Conservation (phyloP, 2,329 filamentous ascomycete genomes). For the Biscogniauxia mediterranea region DNA sequence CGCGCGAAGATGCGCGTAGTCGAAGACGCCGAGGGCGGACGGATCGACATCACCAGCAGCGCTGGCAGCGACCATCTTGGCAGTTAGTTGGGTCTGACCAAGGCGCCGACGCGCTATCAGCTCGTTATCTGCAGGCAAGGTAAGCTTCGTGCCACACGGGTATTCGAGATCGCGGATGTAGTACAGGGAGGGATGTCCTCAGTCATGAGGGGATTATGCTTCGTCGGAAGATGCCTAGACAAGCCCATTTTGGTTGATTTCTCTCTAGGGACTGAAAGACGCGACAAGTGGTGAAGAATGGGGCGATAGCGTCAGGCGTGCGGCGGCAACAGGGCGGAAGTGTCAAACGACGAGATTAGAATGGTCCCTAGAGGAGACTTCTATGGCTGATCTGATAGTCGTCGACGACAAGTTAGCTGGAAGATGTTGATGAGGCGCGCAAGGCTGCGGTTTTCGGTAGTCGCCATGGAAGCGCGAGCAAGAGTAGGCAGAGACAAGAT, state of each 20-base stretch:
- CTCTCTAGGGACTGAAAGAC: conserved; percentile 4
- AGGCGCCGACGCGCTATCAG: conserved; percentile 82
- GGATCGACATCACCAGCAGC: conserved; percentile 69
- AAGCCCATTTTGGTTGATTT: conserved; percentile 36
- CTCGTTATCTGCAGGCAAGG: conserved; percentile 56
- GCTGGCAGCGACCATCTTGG: conserved; percentile 74
- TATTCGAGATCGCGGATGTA: conserved; percentile 12
- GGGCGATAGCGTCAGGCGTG: neutral
- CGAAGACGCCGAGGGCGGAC: conserved; percentile 77
- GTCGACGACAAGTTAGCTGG: conserved; percentile 21
- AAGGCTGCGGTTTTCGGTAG: conserved; percentile 24
- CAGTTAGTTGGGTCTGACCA: conserved; percentile 85
- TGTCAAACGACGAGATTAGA: conserved; percentile 19
- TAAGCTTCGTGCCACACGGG: conserved; percentile 13
- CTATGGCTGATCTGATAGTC: conserved; percentile 22
- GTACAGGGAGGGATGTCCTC: conserved; percentile 64
- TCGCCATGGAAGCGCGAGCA: conserved; percentile 28
- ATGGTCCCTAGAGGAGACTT: conserved; percentile 11
- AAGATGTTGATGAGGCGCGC: conserved; percentile 25
- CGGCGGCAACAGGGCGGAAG: neutral
- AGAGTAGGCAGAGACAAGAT: conserved; percentile 5
- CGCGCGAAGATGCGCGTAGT: conserved; percentile 93
- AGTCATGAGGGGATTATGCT: conserved; percentile 65
- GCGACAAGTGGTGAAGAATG: neutral
- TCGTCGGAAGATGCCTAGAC: conserved; percentile 53